These are phyloP conservation scores for Ustilago lituana DNA, from an alignment of 1,284 basidiomycete species.

Conservation along the genomic window DNA sequence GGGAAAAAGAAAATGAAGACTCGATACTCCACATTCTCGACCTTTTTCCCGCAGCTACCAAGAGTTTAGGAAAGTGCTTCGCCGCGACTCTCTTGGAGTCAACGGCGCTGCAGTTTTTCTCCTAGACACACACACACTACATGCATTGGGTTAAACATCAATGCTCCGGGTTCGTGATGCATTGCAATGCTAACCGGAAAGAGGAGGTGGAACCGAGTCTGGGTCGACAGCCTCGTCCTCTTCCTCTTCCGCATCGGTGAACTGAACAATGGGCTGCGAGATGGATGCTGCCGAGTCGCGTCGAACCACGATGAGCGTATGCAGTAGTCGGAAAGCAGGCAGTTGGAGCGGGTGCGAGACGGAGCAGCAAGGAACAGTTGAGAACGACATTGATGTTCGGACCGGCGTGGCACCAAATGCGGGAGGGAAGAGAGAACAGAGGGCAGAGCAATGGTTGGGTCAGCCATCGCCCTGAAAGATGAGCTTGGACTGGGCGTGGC, in stretches of 20 bases:
- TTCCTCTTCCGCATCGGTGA: conserved; percentile 39
- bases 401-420: no score
- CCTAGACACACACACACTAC: no score
- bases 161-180: neutral
- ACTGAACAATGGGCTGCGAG: conserved; percentile 43
- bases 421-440: no score
- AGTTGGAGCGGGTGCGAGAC: neutral
- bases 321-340: neutral
- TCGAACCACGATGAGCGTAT: no score
- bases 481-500: neutral
- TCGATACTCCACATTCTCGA: conserved; percentile 5
- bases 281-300: conserved; percentile 25
- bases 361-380: no score
- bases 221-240: conserved; percentile 33
- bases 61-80: no score
- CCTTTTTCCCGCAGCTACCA: neutral
- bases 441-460: no score
- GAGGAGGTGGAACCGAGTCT: conserved; percentile 31
- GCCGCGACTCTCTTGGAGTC: no score
- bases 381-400: no score
- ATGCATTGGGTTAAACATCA: no score
- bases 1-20: neutral
- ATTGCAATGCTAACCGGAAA: conserved; percentile 12
- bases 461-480: no score
- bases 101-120: no score